Base-by-base conservation (phyloP, 208 protist species). In the Porcisia hertigi region DNA sequence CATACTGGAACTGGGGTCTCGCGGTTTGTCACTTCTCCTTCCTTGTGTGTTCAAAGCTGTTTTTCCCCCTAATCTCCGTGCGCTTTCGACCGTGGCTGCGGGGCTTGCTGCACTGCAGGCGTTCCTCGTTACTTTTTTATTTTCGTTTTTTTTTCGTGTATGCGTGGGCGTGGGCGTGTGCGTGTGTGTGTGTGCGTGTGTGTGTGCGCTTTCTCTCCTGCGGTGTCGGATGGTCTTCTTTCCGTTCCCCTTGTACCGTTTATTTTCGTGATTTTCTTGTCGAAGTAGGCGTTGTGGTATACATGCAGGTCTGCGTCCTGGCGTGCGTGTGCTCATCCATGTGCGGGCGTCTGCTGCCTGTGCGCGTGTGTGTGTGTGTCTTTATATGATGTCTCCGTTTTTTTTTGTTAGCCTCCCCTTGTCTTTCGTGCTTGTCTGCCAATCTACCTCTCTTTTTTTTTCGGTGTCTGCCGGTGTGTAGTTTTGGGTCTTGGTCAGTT, bases 311-410 rank as follows among this genome's bases (percentile, higher is more conserved):
- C 23, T 59, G 67, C 41, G 36, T 41, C 34, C 47, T 43, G 62
- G 53, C 41, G 67, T 63, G 55, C 67, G 23, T 74, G 55, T 75
- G 39, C 54, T 47, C 16, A 39, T 79, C n/a, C 30, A 43, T 73
- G 60, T 72, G 55, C 58, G 39, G 69, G 36, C 79, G 34, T 66
- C 16, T 76, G 41, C 76, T 64, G 65, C 57, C 20, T 69, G 11
- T 47, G 66, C 47, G 71, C 45, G 25, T n/a, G 57, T 60, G 7
- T 60, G 7, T 60, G 57, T 30, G 45, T 69, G 54, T n/a, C 67
- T 81, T 3, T 79, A 36, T 64, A 14, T 71, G 23, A 52, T 30
- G 30, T 71, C 66, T 57, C 45, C 36, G 53, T 34, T 49, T 73
- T 64, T 67, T 75, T 57, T 69, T 62, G 45, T 69, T 55, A 23